A percentile compares a stretch with the other conserved stretches of the same genome.
Conservation (phyloP, 192 early-diverging fungal species). For the Coemansia sp. region DNA sequence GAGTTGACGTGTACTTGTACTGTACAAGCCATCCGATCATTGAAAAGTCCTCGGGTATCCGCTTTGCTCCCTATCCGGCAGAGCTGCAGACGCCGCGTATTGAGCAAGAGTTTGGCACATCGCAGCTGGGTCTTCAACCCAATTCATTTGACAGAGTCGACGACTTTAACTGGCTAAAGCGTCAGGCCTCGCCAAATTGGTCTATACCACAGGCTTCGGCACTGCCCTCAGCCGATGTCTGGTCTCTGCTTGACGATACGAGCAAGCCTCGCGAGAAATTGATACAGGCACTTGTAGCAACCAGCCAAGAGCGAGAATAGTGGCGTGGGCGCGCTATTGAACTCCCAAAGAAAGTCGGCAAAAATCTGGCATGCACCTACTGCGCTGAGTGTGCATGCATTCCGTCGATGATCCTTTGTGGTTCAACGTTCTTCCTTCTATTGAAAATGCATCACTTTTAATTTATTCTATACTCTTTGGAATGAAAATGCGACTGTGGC, state of each 20-base stretch:
- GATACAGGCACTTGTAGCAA: not conserved
- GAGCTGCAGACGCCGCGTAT: constrained; percentile 40
- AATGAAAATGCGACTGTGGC: constrained; percentile 7
- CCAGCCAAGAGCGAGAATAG: not conserved
- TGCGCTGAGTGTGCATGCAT: not conserved
- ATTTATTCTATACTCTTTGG: not conserved
- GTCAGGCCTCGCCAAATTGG: constrained; percentile 83
- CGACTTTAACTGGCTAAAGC: constrained; percentile 90
- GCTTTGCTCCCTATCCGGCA: constrained; percentile 66
- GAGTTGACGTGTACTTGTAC: constrained; percentile 68
- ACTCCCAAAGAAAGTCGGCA: not conserved
- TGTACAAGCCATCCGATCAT: constrained; percentile 85
- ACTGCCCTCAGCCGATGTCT: not conserved
- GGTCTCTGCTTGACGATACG: constrained; percentile 7
- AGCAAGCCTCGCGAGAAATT: not conserved
- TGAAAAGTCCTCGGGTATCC: constrained; percentile 71
- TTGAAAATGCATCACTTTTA: not conserved
- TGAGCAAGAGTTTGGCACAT: constrained; percentile 9
- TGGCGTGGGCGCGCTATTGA: not conserved
- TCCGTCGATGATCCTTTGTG: not conserved
- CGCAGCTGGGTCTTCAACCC: constrained; percentile 10
- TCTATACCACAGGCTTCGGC: not conserved
- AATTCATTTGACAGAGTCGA: constrained; percentile 71
- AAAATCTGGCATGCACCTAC: not conserved
- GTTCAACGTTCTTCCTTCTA: not conserved